Evolutionary conservation across 2,329 filamentous ascomycete genomes (phyloP), one percentile per base, ranked within the genome.

Genomic region (Cytospora piceicola): DNA sequence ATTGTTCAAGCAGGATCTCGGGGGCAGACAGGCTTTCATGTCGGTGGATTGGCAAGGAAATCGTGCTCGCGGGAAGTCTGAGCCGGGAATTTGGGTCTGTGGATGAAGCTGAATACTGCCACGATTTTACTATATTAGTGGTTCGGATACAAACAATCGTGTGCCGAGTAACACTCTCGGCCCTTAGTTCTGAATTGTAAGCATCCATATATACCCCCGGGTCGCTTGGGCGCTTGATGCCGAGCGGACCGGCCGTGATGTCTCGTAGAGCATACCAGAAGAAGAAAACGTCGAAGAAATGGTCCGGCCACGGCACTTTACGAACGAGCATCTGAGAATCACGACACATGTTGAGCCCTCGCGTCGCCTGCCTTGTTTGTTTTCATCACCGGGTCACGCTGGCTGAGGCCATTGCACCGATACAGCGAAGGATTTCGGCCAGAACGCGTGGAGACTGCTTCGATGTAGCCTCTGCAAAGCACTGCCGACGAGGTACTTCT

Each of bases 251-350:
- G 61, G 62, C 65, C 62, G 65, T 63, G 55, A 46, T 59, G 54
- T n/a, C 42, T 46, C 9, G 1, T 27, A 29, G 22, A 24, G 7
- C 15, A 15, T 34, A 62, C 65, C 54, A 51, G 65, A 65, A 55
- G 65, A 67, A 65, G 32, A 54, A 22, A 67, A 54, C 58, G 61
- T 65, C 65, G 4, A 52, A 20, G 22, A 22, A n/a, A 15, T 51
- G 32, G 58, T 54, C 27, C 32, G 27, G 58, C 42, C 58, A 39
- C 36, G 54, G 46, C 58, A 51, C 27, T 14, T 65, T 20, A 39
- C 34, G 39, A 57, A 32, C 22, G 24, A 22, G 12, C 36, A 39
- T 15, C 36, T 17, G 36, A 9, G 15, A 39, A 15, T 2, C 36
- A 11, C 15, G 36, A 11, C 12, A 39, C 6, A 15, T 2, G 2